Percentiles rank a stretch among this genome's conserved stretches.
These are phyloP conservation scores for Achaetomiella virescens DNA, from an alignment of 495 filamentous ascomycete genomes.

Conservation along the genomic window DNA sequence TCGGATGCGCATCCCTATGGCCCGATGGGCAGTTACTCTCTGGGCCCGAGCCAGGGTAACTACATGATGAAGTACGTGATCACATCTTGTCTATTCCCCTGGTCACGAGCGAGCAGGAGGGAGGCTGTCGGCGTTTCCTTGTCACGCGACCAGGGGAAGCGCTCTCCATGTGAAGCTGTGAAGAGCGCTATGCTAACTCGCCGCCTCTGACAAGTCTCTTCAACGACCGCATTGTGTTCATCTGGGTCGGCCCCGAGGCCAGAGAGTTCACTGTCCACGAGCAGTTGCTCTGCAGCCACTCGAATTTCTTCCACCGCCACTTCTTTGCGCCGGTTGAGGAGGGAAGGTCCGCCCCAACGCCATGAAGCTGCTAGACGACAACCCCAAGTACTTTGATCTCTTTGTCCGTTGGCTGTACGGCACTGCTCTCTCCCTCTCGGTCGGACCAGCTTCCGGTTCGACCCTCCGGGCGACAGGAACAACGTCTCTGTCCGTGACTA, in stretches of 20 bases:
- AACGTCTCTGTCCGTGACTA: conserved; percentile 21
- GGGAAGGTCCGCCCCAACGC: background rate
- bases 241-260: conserved; percentile 15
- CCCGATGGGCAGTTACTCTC: no score
- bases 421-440: conserved; percentile 16
- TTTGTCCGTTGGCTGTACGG: conserved; percentile 28
- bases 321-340: conserved; percentile 2
- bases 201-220: conserved; percentile 12
- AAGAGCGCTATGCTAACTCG: no score
- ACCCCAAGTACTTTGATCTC: conserved; percentile 22
- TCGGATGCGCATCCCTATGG: no score
- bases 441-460: conserved; percentile 11
- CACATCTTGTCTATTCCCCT: no score
- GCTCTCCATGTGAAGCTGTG: no score
- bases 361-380: conserved; percentile 13
- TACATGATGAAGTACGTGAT: no score
- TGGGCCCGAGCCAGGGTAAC: no score
- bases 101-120: no score
- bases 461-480: conserved; percentile 10
- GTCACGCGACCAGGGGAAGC: no score
- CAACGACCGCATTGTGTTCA: conserved; percentile 19
- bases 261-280: conserved; percentile 23
- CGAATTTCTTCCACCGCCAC: conserved; percentile 17
- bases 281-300: conserved; percentile 20
- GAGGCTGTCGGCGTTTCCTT: no score